phyloP scores from a whole-genome alignment of 371 early-diverging fungal genomes.

The Mortierella sp. region DNA sequence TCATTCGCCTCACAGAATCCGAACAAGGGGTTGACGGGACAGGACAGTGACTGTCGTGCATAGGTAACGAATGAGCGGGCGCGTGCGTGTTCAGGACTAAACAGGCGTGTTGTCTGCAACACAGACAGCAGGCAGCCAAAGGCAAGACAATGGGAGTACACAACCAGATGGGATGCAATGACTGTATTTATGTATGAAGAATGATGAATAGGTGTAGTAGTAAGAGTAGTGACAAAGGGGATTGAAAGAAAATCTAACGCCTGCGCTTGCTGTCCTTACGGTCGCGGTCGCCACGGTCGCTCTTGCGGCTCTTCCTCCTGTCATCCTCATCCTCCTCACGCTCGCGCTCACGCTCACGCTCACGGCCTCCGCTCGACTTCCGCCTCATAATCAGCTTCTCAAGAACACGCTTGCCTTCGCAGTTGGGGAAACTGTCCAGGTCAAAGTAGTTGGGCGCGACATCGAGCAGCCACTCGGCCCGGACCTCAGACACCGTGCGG shows the following conservation, averaged over 20 bases:
- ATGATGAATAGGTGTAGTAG: not conserved
- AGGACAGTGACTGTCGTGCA: not conserved
- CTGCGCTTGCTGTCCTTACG: conserved; percentile 53
- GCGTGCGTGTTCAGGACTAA: not conserved
- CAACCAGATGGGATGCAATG: not conserved
- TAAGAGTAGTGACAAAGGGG: not conserved
- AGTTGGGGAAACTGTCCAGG: conserved; percentile 89
- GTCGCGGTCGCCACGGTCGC: conserved; percentile 44
- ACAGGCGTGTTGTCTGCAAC: not conserved
- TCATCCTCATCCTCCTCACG: conserved; percentile 40
- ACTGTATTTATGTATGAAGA: conserved; percentile 1
- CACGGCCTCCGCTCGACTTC: conserved; percentile 30
- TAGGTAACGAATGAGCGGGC: not conserved
- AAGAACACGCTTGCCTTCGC: conserved; percentile 90
- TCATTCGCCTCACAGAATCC: not conserved
- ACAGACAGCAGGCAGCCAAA: not conserved
- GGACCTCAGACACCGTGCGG: conserved; percentile 92
- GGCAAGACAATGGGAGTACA: not conserved
- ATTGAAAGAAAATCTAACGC: conserved; percentile 20
- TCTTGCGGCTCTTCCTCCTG: conserved; percentile 44
- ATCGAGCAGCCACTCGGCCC: conserved; percentile 94
- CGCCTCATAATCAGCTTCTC: conserved; percentile 65
- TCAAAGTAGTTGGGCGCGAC: conserved; percentile 89
- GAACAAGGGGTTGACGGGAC: not conserved
- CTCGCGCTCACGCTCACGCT: conserved; percentile 31